Conservation (phyloP, 192 early-diverging fungal species). For the Coemansia sp. region DNA sequence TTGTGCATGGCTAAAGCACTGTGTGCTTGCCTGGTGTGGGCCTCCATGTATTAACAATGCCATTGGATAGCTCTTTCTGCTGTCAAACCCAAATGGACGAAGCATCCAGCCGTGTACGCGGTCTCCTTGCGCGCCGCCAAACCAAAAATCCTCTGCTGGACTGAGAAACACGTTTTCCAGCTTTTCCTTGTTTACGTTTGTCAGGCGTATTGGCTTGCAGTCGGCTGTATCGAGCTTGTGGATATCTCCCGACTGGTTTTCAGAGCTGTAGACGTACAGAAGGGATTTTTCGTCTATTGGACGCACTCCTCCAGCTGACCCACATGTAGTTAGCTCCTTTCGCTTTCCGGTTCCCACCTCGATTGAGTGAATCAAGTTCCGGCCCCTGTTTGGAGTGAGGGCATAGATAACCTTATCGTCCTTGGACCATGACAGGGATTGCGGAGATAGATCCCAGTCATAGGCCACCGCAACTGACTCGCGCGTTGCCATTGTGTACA, state of each 20-base stretch:
- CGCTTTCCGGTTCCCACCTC: slow-evolving; percentile 18
- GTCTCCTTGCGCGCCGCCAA: slow-evolving; percentile 59
- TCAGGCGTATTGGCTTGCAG: slow-evolving; percentile 48
- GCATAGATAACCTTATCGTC: slow-evolving; percentile 23
- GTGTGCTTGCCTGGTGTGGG: slow-evolving; percentile 60
- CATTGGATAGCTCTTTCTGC: slow-evolving; percentile 62
- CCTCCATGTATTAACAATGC: slow-evolving; percentile 79
- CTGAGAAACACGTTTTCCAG: slow-evolving; percentile 49
- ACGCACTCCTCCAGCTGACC: slow-evolving; percentile 20
- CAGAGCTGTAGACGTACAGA: slow-evolving; percentile 37
- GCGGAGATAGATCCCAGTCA: slow-evolving; percentile 63
- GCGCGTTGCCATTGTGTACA: slow-evolving; percentile 55
- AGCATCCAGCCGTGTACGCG: slow-evolving; percentile 32
- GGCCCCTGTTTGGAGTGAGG: slow-evolving; percentile 15
- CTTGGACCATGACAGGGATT: slow-evolving; percentile 34
- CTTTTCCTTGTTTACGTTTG: slow-evolving; percentile 44
- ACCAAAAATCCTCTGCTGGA: slow-evolving; percentile 63
- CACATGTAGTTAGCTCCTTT: slow-evolving; percentile 21
- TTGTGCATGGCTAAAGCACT: slow-evolving; percentile 52
- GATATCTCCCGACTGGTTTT: slow-evolving; percentile 43
- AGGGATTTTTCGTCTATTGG: slow-evolving; percentile 39
- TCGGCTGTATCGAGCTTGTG: slow-evolving; percentile 33
- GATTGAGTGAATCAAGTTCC: slow-evolving; percentile 16
- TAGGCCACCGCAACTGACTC: slow-evolving; percentile 50
- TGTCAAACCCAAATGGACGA: slow-evolving; percentile 44